Conservation (phyloP, 2,329 filamentous ascomycete genomes). For the Neofusicoccum kwambonambiense region DNA sequence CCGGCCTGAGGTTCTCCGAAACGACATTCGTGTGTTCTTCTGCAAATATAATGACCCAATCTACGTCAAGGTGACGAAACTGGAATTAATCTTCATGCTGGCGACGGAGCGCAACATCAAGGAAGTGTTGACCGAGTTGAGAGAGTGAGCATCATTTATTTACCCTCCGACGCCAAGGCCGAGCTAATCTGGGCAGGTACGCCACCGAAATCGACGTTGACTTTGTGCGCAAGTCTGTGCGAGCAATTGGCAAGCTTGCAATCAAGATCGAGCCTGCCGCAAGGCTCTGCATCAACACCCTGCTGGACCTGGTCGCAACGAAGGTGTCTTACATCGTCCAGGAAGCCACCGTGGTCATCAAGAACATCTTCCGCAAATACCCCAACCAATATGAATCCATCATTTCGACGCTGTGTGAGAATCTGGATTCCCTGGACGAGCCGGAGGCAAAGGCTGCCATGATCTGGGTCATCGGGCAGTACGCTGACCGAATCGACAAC, state of each 20-base stretch:
- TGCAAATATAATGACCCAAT: constrained; percentile 99
- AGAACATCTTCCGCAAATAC: constrained; percentile 99
- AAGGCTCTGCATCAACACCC: constrained; percentile 83
- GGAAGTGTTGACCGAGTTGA: constrained; percentile 87
- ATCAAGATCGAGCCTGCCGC: constrained; percentile 98
- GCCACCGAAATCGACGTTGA: constrained; percentile 98
- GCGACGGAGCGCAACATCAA: constrained; percentile 94
- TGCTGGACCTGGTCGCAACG: constrained; percentile 92
- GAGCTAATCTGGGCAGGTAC: constrained; percentile 52
- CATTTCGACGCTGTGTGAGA: constrained; percentile 91
- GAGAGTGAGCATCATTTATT: constrained; percentile 60
- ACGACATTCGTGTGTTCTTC: constrained; percentile 98
- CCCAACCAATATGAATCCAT: constrained; percentile 98
- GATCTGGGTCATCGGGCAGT: constrained; percentile 99
- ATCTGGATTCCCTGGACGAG: constrained; percentile 93
- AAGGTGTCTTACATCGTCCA: constrained; percentile 99
- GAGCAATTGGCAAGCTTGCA: constrained; percentile 94
- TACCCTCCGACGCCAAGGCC: not conserved
- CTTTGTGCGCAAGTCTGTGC: constrained; percentile 95
- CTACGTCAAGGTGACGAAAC: constrained; percentile 98
- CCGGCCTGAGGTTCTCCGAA: constrained; percentile 86
- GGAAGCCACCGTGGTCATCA: constrained; percentile 96
- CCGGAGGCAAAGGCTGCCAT: constrained; percentile 97
- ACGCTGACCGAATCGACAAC: constrained; percentile 96
- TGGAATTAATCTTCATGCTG: constrained; percentile 98